Base-by-base conservation (phyloP, 169 alveolate species). In the Eimeria tenella region DNA sequence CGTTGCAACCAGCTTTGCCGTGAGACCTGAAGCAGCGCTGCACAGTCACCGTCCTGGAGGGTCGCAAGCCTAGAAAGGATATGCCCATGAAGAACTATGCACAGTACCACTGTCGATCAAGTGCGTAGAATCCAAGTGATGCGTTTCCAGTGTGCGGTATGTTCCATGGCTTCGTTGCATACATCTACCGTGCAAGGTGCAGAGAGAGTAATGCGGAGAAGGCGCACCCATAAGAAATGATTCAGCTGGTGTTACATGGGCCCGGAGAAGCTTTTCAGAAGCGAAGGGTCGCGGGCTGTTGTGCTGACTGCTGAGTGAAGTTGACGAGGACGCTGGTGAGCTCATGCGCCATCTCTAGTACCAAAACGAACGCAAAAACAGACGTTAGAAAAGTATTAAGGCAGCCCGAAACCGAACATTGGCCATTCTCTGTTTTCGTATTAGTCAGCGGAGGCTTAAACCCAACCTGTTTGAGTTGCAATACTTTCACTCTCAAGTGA, bases 1-100 rank as follows among this genome's bases (percentile, higher is more conserved):
- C 23, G 95, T 93, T 6, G 95, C 95, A 23, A 75, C 82, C 88
- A 93, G 88, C 93, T 93, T 93, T 7, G 95, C 95, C 5, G 81
- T 9, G 9, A 83, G 23, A 25, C 95, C 95, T 83, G 86, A 55
- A 73, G 50, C 71, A n/a, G 11, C 10, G 56, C 13, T 50, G 70
- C 71, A 53, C 4, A 55, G 7, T n/a, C 8, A 75, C 42, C 42
- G 42, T 2, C 0, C 42, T 31, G 42, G 42, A 1, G 42, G 42
- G 42, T 31, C 42, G 42, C 42, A 31, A 31, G 42, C 42, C 42
- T 31, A 2, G 42, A 1, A 31, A 31, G 42, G 42, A 31, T 31
- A 31, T 31, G 42, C 42, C 42, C 42, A 31, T 31, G 42, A 2
- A 31, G 42, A 31, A 31, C 42, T 31, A 31, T 31, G 42, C 42